phyloP scores from a whole-genome alignment of 2,329 filamentous ascomycete species.

The Tolypocladium ophioglossoides region DNA sequence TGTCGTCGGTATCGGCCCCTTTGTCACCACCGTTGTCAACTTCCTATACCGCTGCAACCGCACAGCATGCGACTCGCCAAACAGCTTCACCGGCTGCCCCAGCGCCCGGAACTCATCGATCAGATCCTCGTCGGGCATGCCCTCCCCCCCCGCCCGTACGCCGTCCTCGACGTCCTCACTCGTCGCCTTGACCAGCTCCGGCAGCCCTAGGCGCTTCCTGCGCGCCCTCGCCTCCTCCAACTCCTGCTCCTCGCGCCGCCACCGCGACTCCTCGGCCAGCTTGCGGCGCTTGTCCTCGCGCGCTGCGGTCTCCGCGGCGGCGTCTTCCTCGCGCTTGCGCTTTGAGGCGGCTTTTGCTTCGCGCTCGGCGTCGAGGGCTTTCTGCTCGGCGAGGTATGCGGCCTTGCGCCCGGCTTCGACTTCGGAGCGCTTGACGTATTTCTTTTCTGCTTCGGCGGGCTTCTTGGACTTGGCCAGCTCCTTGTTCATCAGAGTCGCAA shows the following conservation, averaged over 20 bases:
- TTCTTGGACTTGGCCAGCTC: conserved; percentile 78
- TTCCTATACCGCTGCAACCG: conserved; percentile 62
- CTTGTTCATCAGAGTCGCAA: conserved; percentile 84
- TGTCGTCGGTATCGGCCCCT: conserved; percentile 79
- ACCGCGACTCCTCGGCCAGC: conserved; percentile 70
- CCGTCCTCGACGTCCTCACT: conserved; percentile 31
- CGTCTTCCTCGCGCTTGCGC: conserved; percentile 82
- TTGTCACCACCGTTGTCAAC: conserved; percentile 49
- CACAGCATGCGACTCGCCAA: conserved; percentile 67
- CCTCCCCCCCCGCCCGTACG: conserved; percentile 39
- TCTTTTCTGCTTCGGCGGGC: conserved; percentile 40
- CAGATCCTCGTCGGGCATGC: conserved; percentile 64
- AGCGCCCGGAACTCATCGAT: conserved; percentile 55
- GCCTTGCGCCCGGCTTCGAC: conserved; percentile 72
- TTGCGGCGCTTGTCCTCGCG: conserved; percentile 74
- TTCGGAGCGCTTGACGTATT: conserved; percentile 79
- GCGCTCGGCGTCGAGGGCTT: conserved; percentile 60
- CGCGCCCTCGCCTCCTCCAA: conserved; percentile 61
- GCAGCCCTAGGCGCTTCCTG: conserved; percentile 69
- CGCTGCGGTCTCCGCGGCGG: conserved; percentile 53
- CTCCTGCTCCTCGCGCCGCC: conserved; percentile 60
- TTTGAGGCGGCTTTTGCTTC: conserved; percentile 63
- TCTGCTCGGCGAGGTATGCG: conserved; percentile 74
- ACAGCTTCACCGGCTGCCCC: conserved; percentile 63
- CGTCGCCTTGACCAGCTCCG: conserved; percentile 47